Evolutionary conservation across 257 asterid genomes (phyloP), one percentile per base, ranked within the genome.

Genomic region (Euphrasia confusa): DNA sequence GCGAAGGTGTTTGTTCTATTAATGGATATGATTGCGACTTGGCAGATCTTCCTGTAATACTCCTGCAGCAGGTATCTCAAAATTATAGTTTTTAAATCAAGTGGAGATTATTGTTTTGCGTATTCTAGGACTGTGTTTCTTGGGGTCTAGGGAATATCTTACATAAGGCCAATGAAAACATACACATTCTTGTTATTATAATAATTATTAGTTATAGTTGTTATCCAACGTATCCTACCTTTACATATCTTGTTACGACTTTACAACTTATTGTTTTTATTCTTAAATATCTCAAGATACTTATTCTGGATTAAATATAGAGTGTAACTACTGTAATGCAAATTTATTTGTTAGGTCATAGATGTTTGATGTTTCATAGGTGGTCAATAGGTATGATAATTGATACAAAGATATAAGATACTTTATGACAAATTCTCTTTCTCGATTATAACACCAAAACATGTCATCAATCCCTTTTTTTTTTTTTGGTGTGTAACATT

Each of bases 11-110:
- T 60, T 68, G 67, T 64, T 69, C 95, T 53, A 74, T 84, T 74
- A 82, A 83, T 71, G 81, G 85, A 73, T 83, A 85, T 60, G 86
- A 83, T 17, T 89, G 97, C 72, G 96, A 87, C 80, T 79, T 84
- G 80, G 84, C 84, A 17, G 95, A 89, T 71, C 96, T 93, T 75
- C 92, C 96, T 48, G 73, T 85, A 67, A 81, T 87, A 67, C 89
- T 93, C 73, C 75, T 89, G 67, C 97, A 89, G 80, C 99, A 89
- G 95, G 99, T 89, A 68, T 67, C 7, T 54, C 42, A 37, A 63
- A 58, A 50, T 47, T 54, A 3, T 62, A 30, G 17, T 45, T 45
- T 45, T 45, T 11, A 3, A 45, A 14, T 45, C 21, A n/a, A 45
- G 12, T 13, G 17, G 21, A 45, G 52, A 45, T 45, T 3, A 40